Evolutionary conservation across 2,329 filamentous ascomycete species (phyloP).

Genomic region (Ophiostoma perfectum): DNA sequence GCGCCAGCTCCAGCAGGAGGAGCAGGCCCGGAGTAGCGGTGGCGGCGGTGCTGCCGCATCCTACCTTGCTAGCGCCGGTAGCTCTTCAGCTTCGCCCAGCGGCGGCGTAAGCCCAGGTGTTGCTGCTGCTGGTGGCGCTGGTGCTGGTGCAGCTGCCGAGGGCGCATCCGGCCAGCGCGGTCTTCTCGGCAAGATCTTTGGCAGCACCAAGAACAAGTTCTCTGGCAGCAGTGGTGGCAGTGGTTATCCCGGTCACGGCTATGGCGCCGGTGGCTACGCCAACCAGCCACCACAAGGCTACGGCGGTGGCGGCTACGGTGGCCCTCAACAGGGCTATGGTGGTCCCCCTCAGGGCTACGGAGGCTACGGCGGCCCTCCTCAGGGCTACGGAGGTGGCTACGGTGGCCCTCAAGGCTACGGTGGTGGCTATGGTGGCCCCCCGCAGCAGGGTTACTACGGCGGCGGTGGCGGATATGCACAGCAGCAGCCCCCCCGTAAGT

Average conservation of each 20-base stretch:
- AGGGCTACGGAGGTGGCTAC: constrained; percentile 32
- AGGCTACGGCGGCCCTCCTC: constrained; percentile 31
- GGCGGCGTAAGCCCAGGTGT: constrained; percentile 4
- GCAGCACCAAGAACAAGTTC: constrained; percentile 37
- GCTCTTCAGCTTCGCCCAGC: not conserved
- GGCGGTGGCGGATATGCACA: constrained; percentile 31
- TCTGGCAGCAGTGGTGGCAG: not conserved
- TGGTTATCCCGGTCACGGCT: constrained; percentile 31
- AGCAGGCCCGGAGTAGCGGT: constrained; percentile 53
- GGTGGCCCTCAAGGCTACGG: constrained; percentile 31
- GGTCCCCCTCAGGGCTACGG: constrained; percentile 30
- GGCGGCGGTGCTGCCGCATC: constrained; percentile 34
- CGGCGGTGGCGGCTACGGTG: constrained; percentile 34
- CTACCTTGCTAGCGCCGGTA: constrained; percentile 31
- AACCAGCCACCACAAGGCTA: constrained; percentile 34
- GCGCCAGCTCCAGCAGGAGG: constrained; percentile 74
- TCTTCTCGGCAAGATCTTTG: constrained; percentile 49
- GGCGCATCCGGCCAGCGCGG: constrained; percentile 39
- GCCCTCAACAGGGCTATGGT: constrained; percentile 34
- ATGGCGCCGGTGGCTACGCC: constrained; percentile 30
- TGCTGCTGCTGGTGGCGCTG: constrained; percentile 39
- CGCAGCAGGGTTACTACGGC: constrained; percentile 25
- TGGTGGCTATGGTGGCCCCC: constrained; percentile 21
- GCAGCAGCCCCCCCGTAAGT: constrained; percentile 37
- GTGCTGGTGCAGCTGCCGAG: constrained; percentile 20